Evolutionary conservation across 2,329 filamentous ascomycete species (phyloP), one percentile per base, ranked within the genome.

Genomic region (Colletotrichum tabaci): DNA sequence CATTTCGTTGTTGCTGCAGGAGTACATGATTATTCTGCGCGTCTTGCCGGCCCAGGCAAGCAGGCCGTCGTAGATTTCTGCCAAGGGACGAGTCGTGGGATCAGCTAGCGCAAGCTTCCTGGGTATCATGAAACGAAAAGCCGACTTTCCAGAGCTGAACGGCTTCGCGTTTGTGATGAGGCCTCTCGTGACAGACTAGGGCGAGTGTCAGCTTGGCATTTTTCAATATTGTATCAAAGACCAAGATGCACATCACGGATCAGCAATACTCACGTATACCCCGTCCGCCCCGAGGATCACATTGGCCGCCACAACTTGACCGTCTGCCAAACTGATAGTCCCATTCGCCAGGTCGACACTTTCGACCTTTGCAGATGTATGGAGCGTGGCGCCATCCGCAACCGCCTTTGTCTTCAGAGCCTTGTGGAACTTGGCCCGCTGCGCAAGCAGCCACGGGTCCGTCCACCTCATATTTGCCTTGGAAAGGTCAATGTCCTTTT

Each of bases 241-340:
- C 2, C 42, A 18, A n/a, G 23, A 23, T 26, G 35, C 8, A 10
- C 23, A 23, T n/a, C 46, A 35, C 38, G 9, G 26, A 38, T 9
- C 10, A 21, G 7, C 8, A 42, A 38, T 16, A 61, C 78, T 78
- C 47, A 83, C 84, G 74, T 84, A 82, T 3, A 89, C 86, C 0
- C 88, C 88, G 72, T 90, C 88, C 1, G 87, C 88, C 2, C 87
- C 88, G 6, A 90, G 72, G 2, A 90, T 74, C 0, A 90, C 66
- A 73, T 90, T 87, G 7, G 84, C 85, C 0, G 80, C 72, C 9
- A 86, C 74, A 3, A 74, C 75, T 0, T 82, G 77, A 0, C 87
- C 87, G 62, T 84, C 80, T 6, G 83, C 82, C 1, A 89, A 81
- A 1, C 78, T 83, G 1, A 89, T 74, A 0, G 79, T 83, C 0